A percentile compares a stretch with the other conserved stretches of the same genome.
phyloP scores from a whole-genome alignment of 2,329 filamentous ascomycete species.

The Fusarium sp. region DNA sequence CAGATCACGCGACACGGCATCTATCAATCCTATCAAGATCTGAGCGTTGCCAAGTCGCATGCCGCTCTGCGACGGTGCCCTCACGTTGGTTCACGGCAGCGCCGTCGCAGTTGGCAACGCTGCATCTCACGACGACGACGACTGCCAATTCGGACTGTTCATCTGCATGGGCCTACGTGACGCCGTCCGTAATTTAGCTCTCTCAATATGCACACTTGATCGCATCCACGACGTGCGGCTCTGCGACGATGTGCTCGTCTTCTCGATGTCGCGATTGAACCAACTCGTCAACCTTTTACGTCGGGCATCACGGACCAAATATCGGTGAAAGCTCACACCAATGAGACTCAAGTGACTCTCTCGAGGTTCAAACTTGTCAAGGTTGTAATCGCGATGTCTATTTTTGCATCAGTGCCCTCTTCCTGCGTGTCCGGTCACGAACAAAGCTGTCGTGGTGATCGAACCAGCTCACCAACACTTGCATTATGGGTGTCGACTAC shows the following conservation, averaged over 20 bases:
- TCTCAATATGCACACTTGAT: too few relatives aligned
- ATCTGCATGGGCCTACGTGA: too few relatives aligned
- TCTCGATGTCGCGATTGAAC: not conserved
- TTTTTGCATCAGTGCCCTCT: rapidly evolving
- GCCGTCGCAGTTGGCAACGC: not conserved
- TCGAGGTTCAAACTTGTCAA: rapidly evolving
- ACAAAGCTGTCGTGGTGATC: too few relatives aligned
- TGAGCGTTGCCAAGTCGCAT: too few relatives aligned
- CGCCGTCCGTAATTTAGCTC: too few relatives aligned
- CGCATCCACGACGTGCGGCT: too few relatives aligned
- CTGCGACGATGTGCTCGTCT: too few relatives aligned
- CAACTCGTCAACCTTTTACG: too few relatives aligned
- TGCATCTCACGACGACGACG: not conserved
- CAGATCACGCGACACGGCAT: rapidly evolving
- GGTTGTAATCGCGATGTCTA: rapidly evolving
- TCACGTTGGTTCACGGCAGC: not conserved
- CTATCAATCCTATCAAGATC: rapidly evolving
- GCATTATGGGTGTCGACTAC: not conserved
- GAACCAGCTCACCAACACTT: too few relatives aligned
- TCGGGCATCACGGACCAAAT: rapidly evolving
- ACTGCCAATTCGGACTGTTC: not conserved
- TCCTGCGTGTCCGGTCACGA: not conserved
- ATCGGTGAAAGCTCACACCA: rapidly evolving
- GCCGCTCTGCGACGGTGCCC: not conserved
- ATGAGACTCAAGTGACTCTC: too few relatives aligned